Conservation (phyloP, 441 rosid species). For the Pelargonium cotyledonis region DNA sequence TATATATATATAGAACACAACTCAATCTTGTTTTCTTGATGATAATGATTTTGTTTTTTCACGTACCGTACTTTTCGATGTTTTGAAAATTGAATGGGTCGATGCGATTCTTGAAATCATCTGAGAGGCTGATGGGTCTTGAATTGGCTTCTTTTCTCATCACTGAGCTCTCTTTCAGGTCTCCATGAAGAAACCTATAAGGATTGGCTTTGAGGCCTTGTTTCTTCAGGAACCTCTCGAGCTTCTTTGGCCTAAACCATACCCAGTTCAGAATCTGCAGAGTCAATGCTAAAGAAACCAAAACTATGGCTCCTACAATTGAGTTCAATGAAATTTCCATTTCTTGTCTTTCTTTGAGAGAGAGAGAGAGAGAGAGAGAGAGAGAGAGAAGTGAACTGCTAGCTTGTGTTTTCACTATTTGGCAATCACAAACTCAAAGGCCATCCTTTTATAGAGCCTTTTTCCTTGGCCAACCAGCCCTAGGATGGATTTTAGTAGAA, state of each 20-base stretch:
- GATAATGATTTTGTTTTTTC: no score
- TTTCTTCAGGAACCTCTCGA: conserved; percentile 25
- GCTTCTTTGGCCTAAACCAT: conserved; percentile 33
- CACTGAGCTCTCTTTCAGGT: conserved; percentile 13
- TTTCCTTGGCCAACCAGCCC: no score
- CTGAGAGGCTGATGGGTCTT: conserved; percentile 21
- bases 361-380: no score
- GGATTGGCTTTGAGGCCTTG: conserved; percentile 28
- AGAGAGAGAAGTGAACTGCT: no score
- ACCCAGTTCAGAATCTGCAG: conserved; percentile 21
- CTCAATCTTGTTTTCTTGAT: no score
- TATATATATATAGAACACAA: no score
- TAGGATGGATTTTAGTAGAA: no score
- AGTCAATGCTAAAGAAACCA: conserved; percentile 8
- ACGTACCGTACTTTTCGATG: conserved; percentile 22
- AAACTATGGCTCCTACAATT: neutral
- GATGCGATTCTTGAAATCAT: conserved; percentile 19
- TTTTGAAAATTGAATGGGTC: conserved; percentile 17
- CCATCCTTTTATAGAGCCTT: no score
- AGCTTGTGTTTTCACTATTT: no score
- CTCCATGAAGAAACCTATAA: conserved; percentile 25
- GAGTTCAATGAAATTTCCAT: neutral
- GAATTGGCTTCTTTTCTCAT: conserved; percentile 21
- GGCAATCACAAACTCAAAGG: no score
- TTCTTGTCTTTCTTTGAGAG: neutral